A percentile compares a stretch with the other conserved stretches of the same genome.
phyloP scores from a whole-genome alignment of 208 protist species.

The Leishmania lainsoni region DNA sequence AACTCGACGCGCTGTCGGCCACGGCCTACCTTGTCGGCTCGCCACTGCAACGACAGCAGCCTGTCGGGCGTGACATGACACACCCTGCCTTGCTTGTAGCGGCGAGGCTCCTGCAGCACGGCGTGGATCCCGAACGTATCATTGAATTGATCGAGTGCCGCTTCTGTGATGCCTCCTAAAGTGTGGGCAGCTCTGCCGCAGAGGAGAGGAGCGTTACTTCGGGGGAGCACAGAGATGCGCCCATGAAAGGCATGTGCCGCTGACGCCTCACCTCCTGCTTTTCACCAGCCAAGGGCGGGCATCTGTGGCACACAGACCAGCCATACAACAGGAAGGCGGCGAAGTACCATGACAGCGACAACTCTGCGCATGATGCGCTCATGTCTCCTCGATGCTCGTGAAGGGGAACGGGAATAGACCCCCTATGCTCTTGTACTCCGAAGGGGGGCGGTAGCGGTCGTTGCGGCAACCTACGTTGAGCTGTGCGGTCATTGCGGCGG shows the following conservation, averaged over 20 bases:
- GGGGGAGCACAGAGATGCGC: background rate
- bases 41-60: constrained; percentile 62
- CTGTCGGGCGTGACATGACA: constrained; percentile 24
- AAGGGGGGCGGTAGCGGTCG: background rate
- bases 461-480: background rate
- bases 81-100: constrained; percentile 29
- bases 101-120: constrained; percentile 55
- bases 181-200: background rate
- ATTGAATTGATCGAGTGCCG: constrained; percentile 58
- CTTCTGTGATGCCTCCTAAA: background rate
- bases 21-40: constrained; percentile 69
- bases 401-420: background rate
- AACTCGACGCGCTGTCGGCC: constrained; percentile 63
- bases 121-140: constrained; percentile 65
- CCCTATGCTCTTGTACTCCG: background rate
- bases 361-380: background rate
- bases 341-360: background rate
- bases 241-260: background rate
- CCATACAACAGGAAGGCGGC: background rate
- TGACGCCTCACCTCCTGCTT: background rate
- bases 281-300: background rate
- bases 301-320: background rate
- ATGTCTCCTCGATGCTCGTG: background rate
- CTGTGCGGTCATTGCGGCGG: background rate
- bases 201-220: background rate